Evolutionary conservation across 805 yeast species (phyloP), one percentile per base, ranked within the genome.

Genomic region (Monosporozyma aerobia): DNA sequence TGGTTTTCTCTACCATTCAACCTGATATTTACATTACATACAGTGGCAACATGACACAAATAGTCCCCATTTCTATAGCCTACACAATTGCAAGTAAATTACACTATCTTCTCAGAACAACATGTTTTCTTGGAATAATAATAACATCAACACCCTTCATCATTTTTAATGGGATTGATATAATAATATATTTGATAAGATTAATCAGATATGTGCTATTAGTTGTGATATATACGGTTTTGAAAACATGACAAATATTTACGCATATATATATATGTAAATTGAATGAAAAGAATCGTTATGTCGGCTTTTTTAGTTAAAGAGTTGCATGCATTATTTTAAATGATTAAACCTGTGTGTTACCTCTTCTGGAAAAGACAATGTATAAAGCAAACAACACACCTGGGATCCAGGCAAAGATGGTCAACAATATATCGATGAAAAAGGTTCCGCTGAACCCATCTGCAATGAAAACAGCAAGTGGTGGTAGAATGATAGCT

Each of bases 351-450:
- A 14, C 22, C 19, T 44, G 37, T 3, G 32, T 27, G 33, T 9
- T 46, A 19, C 40, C 33, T 43, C 41, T 39, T 39, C 43, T 46
- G 16, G 44, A 8, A 22, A 57, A 37, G 29, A 80, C 87, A 62
- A 82, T 69, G 71, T 80, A 85, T 57, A 82, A 67, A 50, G 90
- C 90, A 65, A 83, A 87, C 58, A 85, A 70, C 67, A 83, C 83
- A 71, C 83, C 90, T 62, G 92, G 92, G 81, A 85, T 81, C 67
- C 79, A 82, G 54, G 69, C 71, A 55, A 61, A 53, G 48, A 59
- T 56, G 25, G 69, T 62, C 62, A 81, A 76, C 54, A 83, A 66
- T 58, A 82, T 61, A 74, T 83, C 84, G 65, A 85, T 77, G 69
- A 83, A 69, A 62, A 83, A 78, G 49, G 77, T 83, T 52, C 75